phyloP scores from a whole-genome alignment of 2,329 filamentous ascomycete species.

The Xylariaceae sp. region DNA sequence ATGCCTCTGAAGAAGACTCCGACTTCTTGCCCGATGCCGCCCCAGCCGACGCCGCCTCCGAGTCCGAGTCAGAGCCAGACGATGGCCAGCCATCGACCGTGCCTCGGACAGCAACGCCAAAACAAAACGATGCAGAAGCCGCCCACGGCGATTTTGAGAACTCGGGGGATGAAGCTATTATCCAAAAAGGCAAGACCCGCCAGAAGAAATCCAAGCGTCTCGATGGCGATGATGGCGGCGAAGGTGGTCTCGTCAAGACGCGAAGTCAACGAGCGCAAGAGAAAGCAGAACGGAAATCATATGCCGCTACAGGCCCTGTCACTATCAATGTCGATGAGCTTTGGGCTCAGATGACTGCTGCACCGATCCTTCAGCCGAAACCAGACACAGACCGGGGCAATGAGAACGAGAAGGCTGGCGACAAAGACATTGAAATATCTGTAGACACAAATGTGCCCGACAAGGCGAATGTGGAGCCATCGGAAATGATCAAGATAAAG shows the following conservation, averaged over 20 bases:
- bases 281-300: conserved; percentile 57
- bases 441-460: background rate
- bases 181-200: conserved; percentile 58
- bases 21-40: conserved; percentile 65
- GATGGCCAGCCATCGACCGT: conserved; percentile 15
- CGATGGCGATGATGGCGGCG: conserved; percentile 51
- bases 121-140: conserved; percentile 25
- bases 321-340: conserved; percentile 71
- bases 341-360: conserved; percentile 64
- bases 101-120: conserved; percentile 22
- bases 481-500: conserved; percentile 60
- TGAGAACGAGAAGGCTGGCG: conserved; percentile 13
- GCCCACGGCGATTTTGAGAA: conserved; percentile 56
- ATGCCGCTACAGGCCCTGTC: conserved; percentile 54
- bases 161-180: conserved; percentile 71
- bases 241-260: conserved; percentile 68
- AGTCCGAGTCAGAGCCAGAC: conserved; percentile 52
- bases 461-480: conserved; percentile 14
- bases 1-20: conserved; percentile 70
- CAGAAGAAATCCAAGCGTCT: conserved; percentile 47
- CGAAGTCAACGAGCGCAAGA: conserved; percentile 66
- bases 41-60: conserved; percentile 44
- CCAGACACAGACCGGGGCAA: conserved; percentile 20
- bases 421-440: conserved; percentile 2
- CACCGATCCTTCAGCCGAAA: conserved; percentile 34